Evolutionary conservation across 2,329 filamentous ascomycete genomes (phyloP), one percentile per base, ranked within the genome.

Genomic region (Metarhizium robertsii): DNA sequence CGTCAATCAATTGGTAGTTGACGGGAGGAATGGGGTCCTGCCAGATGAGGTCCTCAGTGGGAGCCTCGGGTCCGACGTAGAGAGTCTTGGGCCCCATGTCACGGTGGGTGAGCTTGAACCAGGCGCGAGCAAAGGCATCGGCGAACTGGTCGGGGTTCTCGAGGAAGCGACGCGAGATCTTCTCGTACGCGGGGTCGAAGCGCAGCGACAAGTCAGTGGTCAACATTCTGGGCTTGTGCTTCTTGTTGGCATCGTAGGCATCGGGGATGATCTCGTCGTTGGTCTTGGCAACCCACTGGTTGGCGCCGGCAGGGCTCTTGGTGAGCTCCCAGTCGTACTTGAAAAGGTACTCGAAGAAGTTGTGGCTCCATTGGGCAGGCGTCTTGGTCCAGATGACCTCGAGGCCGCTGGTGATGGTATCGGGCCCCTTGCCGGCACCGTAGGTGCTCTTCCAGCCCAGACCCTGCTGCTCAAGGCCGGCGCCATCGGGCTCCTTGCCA

Each of bases 61-160:
- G 87, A 18, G 89, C 76, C 71, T 92, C 88, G 1, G 88, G 87
- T 34, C 88, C 88, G 50, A 90, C 65, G 76, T 87, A 91, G 66
- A 85, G 86, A 29, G 78, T 67, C 54, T 81, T 75, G 47, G 88
- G 88, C 16, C 88, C 88, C 73, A 92, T 80, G 68, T 91, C 88
- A 73, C 88, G 87, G 75, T 92, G 88, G 38, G 87, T 77, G 46
- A 92, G 80, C 81, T 92, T 91, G 81, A 89, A 92, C 88, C 88
- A 92, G 14, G 88, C 88, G 52, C 82, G 81, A 25, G 79, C 76
- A 65, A 91, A 92, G 8, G 80, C 84, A 58, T 90, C 83, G 54
- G 77, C 78, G 43, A 91, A 78, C 75, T 88, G 72, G 49, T 87
- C 78, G 2, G 85, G 85, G 72, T 91, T 73, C 61, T 83, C 80